phyloP scores from a whole-genome alignment of 2,329 filamentous ascomycete species.

The Claviceps sp. region DNA sequence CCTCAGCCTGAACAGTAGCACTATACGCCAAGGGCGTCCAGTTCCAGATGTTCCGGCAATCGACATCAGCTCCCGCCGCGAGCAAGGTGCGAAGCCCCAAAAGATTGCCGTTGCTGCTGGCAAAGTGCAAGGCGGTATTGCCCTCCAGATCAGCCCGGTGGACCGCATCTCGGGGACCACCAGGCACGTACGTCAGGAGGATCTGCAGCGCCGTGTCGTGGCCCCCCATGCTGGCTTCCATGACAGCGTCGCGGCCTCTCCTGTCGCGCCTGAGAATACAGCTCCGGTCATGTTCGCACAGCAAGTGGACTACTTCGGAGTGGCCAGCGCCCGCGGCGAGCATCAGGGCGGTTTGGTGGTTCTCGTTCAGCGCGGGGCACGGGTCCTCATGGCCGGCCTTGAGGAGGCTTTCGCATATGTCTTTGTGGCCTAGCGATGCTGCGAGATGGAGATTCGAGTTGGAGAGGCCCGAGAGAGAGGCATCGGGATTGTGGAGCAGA shows the following conservation, averaged over 20 bases:
- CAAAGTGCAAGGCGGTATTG: conserved; percentile 82
- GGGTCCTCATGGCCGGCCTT: conserved; percentile 61
- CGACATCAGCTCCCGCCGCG: conserved; percentile 63
- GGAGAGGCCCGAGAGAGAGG: conserved; percentile 50
- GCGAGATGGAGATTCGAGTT: conserved; percentile 80
- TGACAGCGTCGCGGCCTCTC: conserved; percentile 57
- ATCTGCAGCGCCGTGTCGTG: conserved; percentile 54
- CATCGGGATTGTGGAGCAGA: conserved; percentile 68
- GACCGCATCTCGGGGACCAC: conserved; percentile 39
- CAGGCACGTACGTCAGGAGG: conserved; percentile 45
- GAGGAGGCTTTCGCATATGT: conserved; percentile 58
- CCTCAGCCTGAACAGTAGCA: conserved; percentile 68
- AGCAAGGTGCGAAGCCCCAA: conserved; percentile 65
- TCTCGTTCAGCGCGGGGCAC: conserved; percentile 63
- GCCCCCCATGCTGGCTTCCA: conserved; percentile 47
- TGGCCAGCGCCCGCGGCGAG: conserved; percentile 58
- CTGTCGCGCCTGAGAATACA: conserved; percentile 54
- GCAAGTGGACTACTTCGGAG: conserved; percentile 58
- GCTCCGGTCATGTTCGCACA: conserved; percentile 50
- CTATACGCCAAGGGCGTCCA: conserved; percentile 80
- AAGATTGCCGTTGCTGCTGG: conserved; percentile 67
- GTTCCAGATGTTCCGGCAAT: conserved; percentile 58
- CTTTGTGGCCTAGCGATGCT: conserved; percentile 54
- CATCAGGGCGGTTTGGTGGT: conserved; percentile 71
- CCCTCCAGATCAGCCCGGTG: conserved; percentile 52